Evolutionary conservation across 2,329 filamentous ascomycete species (phyloP), one percentile per base, ranked within the genome.

Genomic region (Pseudogymnoascus sp.): DNA sequence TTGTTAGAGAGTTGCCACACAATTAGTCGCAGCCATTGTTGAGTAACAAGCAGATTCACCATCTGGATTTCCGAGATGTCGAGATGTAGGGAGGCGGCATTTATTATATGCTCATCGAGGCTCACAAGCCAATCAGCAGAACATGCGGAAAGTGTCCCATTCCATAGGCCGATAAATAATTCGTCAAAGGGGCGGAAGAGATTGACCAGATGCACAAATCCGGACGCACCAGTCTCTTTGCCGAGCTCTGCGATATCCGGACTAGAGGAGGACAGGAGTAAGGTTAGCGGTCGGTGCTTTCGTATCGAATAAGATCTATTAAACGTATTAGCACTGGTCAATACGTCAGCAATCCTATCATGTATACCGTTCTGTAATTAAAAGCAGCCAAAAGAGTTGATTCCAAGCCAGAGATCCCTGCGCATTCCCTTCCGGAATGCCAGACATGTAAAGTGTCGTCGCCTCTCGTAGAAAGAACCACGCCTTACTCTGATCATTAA

Each of bases 1-100:
- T 82, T 81, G 66, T 87, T 87, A 2, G 85, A 85, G 1, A 86
- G 79, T 66, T 88, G 86, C 86, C 86, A 89, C n/a, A 88, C 82
- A 74, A 88, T 86, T 1, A 85, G 82, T 15, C 83, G 78, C 4
- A 89, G 76, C 86, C 86, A 89, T 67, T 88, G 85, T 69, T 89
- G 86, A 2, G 85, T 89, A 60, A 87, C 81, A 43, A 87, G 77
- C 15, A 89, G 78, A 66, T 89, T 85, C 6, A 87, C 84, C 60
- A 85, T 86, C 66, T 89, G 86, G 18, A 83, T 85, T 62, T 86
- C 83, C 0, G 84, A 86, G 4, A 71, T 58, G 7, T 69, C 64
- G 15, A 70, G 25, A 20, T 66, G 62, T 3, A 68, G 64, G 7
- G 67, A 65, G 3, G 69, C 63, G 5, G 62, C 62, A 28, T 82